A percentile compares a stretch with the other conserved stretches of the same genome.
Evolutionary conservation across 352 stramenopile genomes (phyloP).

Genomic region (Phytophthora sojae): DNA sequence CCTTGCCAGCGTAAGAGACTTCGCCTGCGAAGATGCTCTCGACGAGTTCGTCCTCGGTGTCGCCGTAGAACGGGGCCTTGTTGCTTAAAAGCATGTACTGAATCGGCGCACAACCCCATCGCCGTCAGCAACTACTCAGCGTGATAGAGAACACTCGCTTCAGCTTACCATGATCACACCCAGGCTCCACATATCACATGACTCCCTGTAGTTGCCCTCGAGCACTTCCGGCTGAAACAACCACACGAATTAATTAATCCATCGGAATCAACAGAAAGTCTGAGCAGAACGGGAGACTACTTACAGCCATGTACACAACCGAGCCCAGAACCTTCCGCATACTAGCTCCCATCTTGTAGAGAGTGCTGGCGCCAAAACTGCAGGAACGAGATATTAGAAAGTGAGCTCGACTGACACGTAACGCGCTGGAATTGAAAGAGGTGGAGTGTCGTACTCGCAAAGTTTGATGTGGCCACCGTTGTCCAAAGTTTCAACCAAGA

Average conservation of each 20-base stretch:
- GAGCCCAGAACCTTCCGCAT: conserved; percentile 85
- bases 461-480: conserved; percentile 73
- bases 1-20: conserved; percentile 53
- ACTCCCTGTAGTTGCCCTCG: conserved; percentile 75
- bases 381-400: not conserved
- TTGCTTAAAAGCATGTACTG: conserved; percentile 89
- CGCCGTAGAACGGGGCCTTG: conserved; percentile 69
- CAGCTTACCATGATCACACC: conserved; percentile 77
- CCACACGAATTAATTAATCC: not conserved
- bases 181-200: conserved; percentile 86
- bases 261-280: not conserved
- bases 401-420: too few relatives aligned
- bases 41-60: conserved; percentile 76
- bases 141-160: too few relatives aligned
- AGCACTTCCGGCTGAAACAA: conserved; percentile 61
- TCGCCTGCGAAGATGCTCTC: conserved; percentile 80
- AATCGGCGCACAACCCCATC: not conserved
- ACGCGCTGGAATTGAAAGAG: not conserved
- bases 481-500: conserved; percentile 68
- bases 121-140: not conserved
- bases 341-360: conserved; percentile 78
- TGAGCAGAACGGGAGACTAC: conserved; percentile 15
- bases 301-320: conserved; percentile 86
- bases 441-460: conserved; percentile 65
- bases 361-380: conserved; percentile 81